A percentile compares a stretch with the other conserved stretches of the same genome.
phyloP scores from a whole-genome alignment of 306 rosid genomes.

The Quillaja saponaria region DNA sequence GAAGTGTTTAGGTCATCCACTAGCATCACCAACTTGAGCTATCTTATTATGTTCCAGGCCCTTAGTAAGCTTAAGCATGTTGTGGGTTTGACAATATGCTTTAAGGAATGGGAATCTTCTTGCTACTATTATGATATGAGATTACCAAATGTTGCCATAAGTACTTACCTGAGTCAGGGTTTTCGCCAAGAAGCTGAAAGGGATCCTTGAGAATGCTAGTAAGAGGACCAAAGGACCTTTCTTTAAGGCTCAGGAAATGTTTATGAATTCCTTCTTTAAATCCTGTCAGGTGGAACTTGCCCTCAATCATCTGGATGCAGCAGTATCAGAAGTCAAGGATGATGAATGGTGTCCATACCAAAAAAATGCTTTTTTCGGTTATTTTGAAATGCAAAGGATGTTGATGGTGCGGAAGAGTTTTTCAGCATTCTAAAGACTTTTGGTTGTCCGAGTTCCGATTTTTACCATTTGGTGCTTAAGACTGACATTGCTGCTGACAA shows the following conservation, averaged over 20 bases:
- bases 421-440: slow-evolving; percentile 53
- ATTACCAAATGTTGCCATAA: slow-evolving; percentile 41
- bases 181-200: slow-evolving; percentile 60
- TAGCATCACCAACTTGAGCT: slow-evolving; percentile 57
- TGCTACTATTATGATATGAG: slow-evolving; percentile 54
- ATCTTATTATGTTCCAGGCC: slow-evolving; percentile 66
- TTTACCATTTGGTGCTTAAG: slow-evolving; percentile 49
- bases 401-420: slow-evolving; percentile 59
- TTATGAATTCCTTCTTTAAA: slow-evolving; percentile 60
- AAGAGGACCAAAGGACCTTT: slow-evolving; percentile 56
- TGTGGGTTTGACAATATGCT: slow-evolving; percentile 55
- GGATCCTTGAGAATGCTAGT: slow-evolving; percentile 48
- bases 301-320: slow-evolving; percentile 49
- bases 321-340: slow-evolving; percentile 42
- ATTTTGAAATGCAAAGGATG: slow-evolving; percentile 61
- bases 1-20: slow-evolving; percentile 50
- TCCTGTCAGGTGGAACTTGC: slow-evolving; percentile 49
- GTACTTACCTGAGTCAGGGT: slow-evolving; percentile 57
- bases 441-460: slow-evolving; percentile 37
- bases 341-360: slow-evolving; percentile 50
- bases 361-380: slow-evolving; percentile 53
- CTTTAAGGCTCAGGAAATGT: slow-evolving; percentile 51
- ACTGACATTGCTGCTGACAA: slow-evolving; percentile 45
- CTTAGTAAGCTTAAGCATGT: slow-evolving; percentile 63
- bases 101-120: slow-evolving; percentile 72